phyloP scores from a whole-genome alignment of 306 rosid genomes.

The Malus fusca region DNA sequence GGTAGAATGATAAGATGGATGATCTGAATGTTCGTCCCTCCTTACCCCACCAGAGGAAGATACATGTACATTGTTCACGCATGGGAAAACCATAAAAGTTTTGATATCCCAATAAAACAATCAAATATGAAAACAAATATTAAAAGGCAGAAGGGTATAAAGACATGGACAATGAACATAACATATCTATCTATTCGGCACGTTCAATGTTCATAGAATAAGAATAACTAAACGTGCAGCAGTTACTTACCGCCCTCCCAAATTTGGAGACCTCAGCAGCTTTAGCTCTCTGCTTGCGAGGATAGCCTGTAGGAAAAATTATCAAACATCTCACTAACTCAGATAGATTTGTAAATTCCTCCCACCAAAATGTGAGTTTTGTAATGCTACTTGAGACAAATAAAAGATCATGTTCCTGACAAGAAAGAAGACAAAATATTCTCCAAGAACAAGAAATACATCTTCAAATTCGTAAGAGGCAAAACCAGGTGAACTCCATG shows the following conservation, averaged over 20 bases:
- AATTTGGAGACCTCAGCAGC: conserved; percentile 50
- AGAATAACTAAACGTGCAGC: not conserved
- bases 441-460: not conserved
- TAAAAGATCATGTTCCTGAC: not conserved
- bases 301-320: conserved; percentile 37
- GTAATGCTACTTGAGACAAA: not conserved
- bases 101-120: not conserved
- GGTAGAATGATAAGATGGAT: not conserved
- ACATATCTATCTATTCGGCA: not conserved
- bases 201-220: not conserved
- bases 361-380: not conserved
- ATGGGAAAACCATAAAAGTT: not conserved
- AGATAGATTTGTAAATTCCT: not conserved
- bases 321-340: conserved; percentile 9
- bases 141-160: not conserved
- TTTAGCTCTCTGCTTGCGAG: conserved; percentile 42
- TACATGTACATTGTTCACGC: not conserved
- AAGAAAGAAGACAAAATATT: not conserved
- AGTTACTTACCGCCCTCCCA: conserved; percentile 46
- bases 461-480: not conserved
- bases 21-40: not conserved
- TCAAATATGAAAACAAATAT: not conserved
- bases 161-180: not conserved
- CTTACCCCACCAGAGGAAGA: not conserved
- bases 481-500: not conserved